Conservation (phyloP, 2,329 filamentous ascomycete species). For the Endothia cerciana region DNA sequence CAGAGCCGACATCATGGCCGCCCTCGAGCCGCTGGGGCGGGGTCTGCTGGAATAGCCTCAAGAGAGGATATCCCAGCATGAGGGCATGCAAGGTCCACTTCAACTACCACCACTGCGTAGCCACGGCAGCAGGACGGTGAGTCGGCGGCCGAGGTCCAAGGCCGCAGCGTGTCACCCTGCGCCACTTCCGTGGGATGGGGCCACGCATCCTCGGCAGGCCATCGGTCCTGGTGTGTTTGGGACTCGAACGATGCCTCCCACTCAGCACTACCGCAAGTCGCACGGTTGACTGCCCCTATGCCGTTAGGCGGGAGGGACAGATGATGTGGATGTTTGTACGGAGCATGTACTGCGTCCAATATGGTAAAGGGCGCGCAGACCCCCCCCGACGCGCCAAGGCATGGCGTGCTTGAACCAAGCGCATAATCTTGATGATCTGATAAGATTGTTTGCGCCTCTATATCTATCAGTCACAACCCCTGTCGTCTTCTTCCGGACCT, state of each 20-base stretch:
- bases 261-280: neutral
- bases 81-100: neutral
- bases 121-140: neutral
- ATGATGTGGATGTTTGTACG: neutral
- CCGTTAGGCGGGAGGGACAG: neutral
- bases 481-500: neutral
- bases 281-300: neutral
- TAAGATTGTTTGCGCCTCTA: constrained; percentile 4
- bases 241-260: neutral
- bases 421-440: constrained; percentile 13
- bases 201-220: neutral
- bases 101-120: neutral
- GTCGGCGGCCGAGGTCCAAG: neutral
- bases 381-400: constrained; percentile 1
- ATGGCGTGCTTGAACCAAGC: constrained; percentile 1
- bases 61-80: constrained; percentile 10
- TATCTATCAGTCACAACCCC: neutral
- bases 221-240: neutral
- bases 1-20: neutral
- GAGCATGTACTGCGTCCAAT: neutral
- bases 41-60: constrained; percentile 24
- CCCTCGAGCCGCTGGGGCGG: constrained; percentile 1
- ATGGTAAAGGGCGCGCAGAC: neutral
- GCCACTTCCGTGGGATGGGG: constrained; percentile 3
- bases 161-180: constrained; percentile 4